phyloP scores from a whole-genome alignment of 441 rosid species.

The Populus hybrid region DNA sequence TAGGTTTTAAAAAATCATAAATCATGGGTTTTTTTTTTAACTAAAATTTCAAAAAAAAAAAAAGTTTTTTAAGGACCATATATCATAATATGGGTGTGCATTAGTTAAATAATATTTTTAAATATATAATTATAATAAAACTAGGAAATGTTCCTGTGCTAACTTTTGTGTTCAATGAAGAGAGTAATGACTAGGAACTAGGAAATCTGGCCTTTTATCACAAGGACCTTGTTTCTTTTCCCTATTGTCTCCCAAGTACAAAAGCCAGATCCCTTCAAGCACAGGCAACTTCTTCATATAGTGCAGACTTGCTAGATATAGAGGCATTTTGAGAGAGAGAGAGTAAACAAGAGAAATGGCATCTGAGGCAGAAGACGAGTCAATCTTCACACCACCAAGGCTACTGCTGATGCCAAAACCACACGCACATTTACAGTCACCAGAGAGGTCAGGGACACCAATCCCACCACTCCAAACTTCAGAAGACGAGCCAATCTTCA shows the following conservation, averaged over 20 bases:
- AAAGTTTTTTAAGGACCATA: too few relatives aligned
- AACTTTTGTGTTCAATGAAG: background rate
- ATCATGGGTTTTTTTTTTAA: too few relatives aligned
- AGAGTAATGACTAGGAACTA: background rate
- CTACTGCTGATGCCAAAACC: conserved; percentile 35
- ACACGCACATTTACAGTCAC: conserved; percentile 37
- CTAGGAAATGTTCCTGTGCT: background rate
- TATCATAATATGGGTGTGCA: background rate
- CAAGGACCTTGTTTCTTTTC: background rate
- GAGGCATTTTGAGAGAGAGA: background rate
- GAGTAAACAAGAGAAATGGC: conserved; percentile 22
- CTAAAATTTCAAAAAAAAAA: too few relatives aligned
- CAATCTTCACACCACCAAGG: conserved; percentile 27
- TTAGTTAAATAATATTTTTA: too few relatives aligned
- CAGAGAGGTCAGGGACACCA: conserved; percentile 48
- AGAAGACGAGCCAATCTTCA: conserved; percentile 24
- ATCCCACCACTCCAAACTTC: conserved; percentile 57
- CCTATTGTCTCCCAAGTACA: conserved; percentile 22
- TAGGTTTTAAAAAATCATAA: too few relatives aligned
- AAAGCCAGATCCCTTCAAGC: background rate
- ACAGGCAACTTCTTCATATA: background rate
- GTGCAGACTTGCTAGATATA: background rate
- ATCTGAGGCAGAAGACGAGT: conserved; percentile 31
- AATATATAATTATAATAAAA: too few relatives aligned
- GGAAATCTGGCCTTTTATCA: background rate